phyloP scores from a whole-genome alignment of 768 basidiomycete species.

The Suillus clintonianus region DNA sequence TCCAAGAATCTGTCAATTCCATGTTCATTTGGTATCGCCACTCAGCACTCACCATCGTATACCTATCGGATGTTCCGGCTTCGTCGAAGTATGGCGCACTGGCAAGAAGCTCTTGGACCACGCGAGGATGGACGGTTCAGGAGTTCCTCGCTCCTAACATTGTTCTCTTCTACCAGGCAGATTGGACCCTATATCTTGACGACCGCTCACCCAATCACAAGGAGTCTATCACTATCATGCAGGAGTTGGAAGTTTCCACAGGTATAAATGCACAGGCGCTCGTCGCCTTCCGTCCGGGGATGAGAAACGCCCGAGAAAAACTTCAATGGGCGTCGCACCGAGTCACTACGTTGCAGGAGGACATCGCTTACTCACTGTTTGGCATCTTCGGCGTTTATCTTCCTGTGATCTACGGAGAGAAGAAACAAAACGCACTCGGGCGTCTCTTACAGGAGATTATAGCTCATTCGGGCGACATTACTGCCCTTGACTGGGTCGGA shows the following conservation, averaged over 20 bases:
- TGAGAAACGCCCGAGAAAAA: neutral
- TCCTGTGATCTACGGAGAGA: neutral
- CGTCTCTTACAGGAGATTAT: neutral
- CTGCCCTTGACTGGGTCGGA: neutral
- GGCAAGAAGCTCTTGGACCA: neutral
- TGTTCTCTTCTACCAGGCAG: neutral
- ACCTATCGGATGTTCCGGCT: neutral
- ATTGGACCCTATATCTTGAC: neutral
- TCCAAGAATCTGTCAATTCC: neutral
- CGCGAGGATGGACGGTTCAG: neutral
- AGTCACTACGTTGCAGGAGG: neutral
- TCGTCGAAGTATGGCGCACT: neutral
- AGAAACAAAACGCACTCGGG: neutral
- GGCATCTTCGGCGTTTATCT: neutral
- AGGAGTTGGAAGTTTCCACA: neutral
- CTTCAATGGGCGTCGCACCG: neutral
- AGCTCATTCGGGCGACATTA: neutral
- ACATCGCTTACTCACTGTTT: neutral
- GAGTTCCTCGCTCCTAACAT: neutral
- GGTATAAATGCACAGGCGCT: neutral
- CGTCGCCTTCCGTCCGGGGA: neutral
- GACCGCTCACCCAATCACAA: neutral
- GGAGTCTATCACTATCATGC: neutral
- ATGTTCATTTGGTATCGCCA: neutral
- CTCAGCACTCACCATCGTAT: neutral